These are phyloP conservation scores for Pisolithus sp. DNA, from an alignment of 768 basidiomycete genomes.

Conservation along the genomic window DNA sequence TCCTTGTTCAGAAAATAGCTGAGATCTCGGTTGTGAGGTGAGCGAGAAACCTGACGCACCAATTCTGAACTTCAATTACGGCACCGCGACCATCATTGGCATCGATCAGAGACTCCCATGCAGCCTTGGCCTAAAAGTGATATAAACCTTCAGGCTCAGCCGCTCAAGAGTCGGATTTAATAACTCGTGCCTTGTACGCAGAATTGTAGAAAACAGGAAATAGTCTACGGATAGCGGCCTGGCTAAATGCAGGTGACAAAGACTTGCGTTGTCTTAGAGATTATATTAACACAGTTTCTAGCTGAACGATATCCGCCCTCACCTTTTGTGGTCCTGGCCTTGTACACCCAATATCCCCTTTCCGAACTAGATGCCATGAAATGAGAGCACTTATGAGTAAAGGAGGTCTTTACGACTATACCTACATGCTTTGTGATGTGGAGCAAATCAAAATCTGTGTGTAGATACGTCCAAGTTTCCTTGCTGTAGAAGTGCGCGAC, in stretches of 20 bases:
- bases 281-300: background rate
- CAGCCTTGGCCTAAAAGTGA: conserved; percentile 12
- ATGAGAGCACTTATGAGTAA: background rate
- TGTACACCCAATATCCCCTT: conserved; percentile 34
- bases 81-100: background rate
- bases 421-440: conserved; percentile 22
- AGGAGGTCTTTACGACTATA: background rate
- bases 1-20: background rate
- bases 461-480: conserved; percentile 37
- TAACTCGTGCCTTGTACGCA: conserved; percentile 18
- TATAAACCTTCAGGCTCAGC: background rate
- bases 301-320: background rate
- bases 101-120: conserved; percentile 18
- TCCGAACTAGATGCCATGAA: conserved; percentile 21
- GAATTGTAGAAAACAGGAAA: conserved; percentile 22
- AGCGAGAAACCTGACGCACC: background rate
- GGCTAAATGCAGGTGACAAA: conserved; percentile 21
- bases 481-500: conserved; percentile 43
- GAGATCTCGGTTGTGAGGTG: background rate
- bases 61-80: conserved; percentile 8
- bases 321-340: conserved; percentile 41
- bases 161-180: background rate
- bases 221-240: conserved; percentile 18
- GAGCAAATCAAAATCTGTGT: conserved; percentile 15
- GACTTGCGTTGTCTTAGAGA: conserved; percentile 20